Evolutionary conservation across 2,329 filamentous ascomycete species (phyloP).

Genomic region (Parastagonospora avenae): DNA sequence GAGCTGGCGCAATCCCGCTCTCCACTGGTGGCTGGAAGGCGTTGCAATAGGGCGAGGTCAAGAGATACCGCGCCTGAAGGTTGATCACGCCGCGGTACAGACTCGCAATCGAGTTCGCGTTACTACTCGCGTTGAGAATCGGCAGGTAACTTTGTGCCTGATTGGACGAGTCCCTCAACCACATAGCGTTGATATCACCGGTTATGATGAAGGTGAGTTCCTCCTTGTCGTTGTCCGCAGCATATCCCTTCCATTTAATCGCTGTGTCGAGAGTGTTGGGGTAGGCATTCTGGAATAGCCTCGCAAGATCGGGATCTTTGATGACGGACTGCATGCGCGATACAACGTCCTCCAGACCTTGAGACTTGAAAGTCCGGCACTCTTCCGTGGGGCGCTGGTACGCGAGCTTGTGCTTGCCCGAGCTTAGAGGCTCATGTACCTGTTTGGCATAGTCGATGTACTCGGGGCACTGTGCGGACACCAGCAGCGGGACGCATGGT

Average conservation of each 20-base stretch:
- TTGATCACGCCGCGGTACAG: constrained; percentile 75
- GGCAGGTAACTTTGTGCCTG: constrained; percentile 74
- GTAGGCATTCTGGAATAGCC: constrained; percentile 73
- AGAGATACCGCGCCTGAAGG: constrained; percentile 70
- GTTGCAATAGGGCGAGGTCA: constrained; percentile 62
- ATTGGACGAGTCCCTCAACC: constrained; percentile 63
- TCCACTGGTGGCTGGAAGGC: constrained; percentile 59
- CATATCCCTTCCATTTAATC: constrained; percentile 69
- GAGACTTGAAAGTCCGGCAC: constrained; percentile 56
- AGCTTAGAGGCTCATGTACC: constrained; percentile 51
- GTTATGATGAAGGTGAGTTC: constrained; percentile 67
- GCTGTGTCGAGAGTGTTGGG: constrained; percentile 79
- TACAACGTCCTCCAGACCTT: constrained; percentile 49
- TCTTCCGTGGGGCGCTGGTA: constrained; percentile 51
- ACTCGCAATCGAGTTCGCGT: constrained; percentile 65
- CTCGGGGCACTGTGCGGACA: constrained; percentile 49
- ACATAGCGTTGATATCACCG: constrained; percentile 63
- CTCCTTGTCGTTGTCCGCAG: constrained; percentile 62
- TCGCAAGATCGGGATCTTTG: constrained; percentile 64
- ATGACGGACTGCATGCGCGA: constrained; percentile 46
- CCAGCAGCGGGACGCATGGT: constrained; percentile 27
- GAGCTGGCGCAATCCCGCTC: constrained; percentile 48
- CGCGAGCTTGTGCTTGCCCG: constrained; percentile 52
- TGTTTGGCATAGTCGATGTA: constrained; percentile 50
- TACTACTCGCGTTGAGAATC: constrained; percentile 60